These are phyloP conservation scores for Cubamyces lactineus DNA, from an alignment of 768 basidiomycete genomes.

Conservation along the genomic window DNA sequence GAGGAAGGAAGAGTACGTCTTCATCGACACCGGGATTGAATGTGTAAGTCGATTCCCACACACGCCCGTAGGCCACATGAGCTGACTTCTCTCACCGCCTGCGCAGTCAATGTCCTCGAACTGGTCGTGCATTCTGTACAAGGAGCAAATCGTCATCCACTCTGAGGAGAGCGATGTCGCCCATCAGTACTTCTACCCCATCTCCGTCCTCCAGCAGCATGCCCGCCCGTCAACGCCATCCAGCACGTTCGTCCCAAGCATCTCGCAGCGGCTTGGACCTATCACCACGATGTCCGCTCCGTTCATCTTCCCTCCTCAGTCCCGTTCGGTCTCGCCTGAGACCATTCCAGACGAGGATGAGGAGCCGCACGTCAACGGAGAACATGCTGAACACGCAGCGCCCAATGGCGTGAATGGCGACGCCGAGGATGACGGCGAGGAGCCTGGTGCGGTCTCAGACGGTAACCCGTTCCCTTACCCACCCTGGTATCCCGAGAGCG, in stretches of 20 bases:
- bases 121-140: conserved; percentile 75
- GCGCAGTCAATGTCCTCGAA: conserved; percentile 65
- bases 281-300: conserved; percentile 24
- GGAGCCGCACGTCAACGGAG: neutral
- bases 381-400: neutral
- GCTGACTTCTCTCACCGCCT: neutral
- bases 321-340: conserved; percentile 8
- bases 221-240: conserved; percentile 25
- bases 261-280: conserved; percentile 30
- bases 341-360: conserved; percentile 1
- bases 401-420: neutral
- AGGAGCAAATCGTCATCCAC: conserved; percentile 72
- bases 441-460: conserved; percentile 18
- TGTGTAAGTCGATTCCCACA: conserved; percentile 54
- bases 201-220: conserved; percentile 39
- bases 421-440: conserved; percentile 1
- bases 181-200: conserved; percentile 71
- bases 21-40: conserved; percentile 73
- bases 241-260: conserved; percentile 26
- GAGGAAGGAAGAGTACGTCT: conserved; percentile 66
- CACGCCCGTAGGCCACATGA: conserved; percentile 3
- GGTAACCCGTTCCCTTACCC: conserved; percentile 69
- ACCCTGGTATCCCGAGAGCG: conserved; percentile 72
- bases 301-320: conserved; percentile 31
- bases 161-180: conserved; percentile 70